These are phyloP conservation scores for Aspergillus flavus DNA, from an alignment of 2,329 filamentous ascomycete species.

Conservation along the genomic window DNA sequence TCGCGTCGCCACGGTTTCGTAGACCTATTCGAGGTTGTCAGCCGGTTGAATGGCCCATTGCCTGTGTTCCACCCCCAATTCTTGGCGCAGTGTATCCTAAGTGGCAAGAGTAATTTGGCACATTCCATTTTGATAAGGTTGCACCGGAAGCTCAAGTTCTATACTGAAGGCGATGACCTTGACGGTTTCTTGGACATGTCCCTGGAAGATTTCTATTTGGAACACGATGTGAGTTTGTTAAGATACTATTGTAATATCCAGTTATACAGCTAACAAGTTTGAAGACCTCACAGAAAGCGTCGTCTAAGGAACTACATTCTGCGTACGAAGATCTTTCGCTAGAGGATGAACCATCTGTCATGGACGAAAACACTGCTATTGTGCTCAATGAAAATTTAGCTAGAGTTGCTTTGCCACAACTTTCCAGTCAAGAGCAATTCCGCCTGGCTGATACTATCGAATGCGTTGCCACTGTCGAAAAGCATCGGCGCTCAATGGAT, in stretches of 20 bases:
- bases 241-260: neutral
- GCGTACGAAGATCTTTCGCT: constrained; percentile 55
- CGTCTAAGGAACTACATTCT: constrained; percentile 53
- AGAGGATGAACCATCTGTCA: constrained; percentile 61
- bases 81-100: constrained; percentile 80
- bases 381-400: constrained; percentile 77
- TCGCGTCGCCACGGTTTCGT: constrained; percentile 53
- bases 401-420: constrained; percentile 71
- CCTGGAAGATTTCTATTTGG: constrained; percentile 51
- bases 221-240: constrained; percentile 44
- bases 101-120: constrained; percentile 73
- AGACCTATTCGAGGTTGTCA: constrained; percentile 80
- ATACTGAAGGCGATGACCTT: constrained; percentile 76
- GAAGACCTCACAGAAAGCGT: constrained; percentile 42
- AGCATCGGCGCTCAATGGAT: constrained; percentile 84
- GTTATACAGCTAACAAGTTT: constrained; percentile 20
- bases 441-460: constrained; percentile 82
- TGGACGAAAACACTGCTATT: constrained; percentile 71
- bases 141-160: constrained; percentile 77
- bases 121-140: constrained; percentile 73
- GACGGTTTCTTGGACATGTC: constrained; percentile 72
- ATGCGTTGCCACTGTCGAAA: constrained; percentile 80
- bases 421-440: constrained; percentile 85
- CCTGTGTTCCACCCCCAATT: constrained; percentile 93
- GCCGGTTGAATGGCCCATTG: constrained; percentile 80